Conservation (phyloP, 768 basidiomycete species). For the Termitomyces sp. region DNA sequence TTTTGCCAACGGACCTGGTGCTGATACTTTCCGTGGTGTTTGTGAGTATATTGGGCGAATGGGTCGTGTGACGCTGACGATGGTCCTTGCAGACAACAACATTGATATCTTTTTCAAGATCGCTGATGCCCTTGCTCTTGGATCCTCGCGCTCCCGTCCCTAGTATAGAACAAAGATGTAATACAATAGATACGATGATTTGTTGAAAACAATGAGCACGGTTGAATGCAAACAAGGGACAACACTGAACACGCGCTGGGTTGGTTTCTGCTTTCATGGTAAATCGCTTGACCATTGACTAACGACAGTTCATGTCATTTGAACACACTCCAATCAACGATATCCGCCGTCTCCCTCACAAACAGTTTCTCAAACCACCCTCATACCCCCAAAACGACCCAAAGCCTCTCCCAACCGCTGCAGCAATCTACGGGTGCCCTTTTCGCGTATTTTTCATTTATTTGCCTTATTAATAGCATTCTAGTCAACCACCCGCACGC, state of each 20-base stretch:
- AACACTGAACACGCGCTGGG: slow-evolving; percentile 16
- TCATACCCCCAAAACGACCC: slow-evolving; percentile 32
- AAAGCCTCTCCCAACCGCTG: slow-evolving; percentile 45
- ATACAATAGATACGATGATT: not conserved
- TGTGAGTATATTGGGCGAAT: slow-evolving; percentile 25
- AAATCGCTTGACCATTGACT: slow-evolving; percentile 6
- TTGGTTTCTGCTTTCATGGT: slow-evolving; percentile 5
- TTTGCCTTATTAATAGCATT: slow-evolving; percentile 9
- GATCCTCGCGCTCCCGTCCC: not conserved
- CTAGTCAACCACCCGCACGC: slow-evolving; percentile 23
- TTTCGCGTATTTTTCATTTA: slow-evolving; percentile 15
- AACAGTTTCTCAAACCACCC: slow-evolving; percentile 65
- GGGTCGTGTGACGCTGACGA: not conserved
- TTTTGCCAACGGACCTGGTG: slow-evolving; percentile 40
- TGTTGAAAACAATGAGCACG: not conserved
- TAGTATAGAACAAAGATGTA: not conserved
- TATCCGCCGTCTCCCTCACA: slow-evolving; percentile 75
- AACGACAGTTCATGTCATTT: slow-evolving; percentile 71
- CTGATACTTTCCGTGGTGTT: slow-evolving; percentile 38
- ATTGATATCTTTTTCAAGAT: slow-evolving; percentile 30
- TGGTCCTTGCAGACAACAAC: slow-evolving; percentile 32
- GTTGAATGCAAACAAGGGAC: slow-evolving; percentile 17
- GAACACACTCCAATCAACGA: slow-evolving; percentile 80
- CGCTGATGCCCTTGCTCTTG: slow-evolving; percentile 16
- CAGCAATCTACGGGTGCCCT: slow-evolving; percentile 71